Percentiles rank a stretch among this genome's conserved stretches.
Conservation (phyloP, 108 stramenopile genomes). For the Nitzschia sp. region DNA sequence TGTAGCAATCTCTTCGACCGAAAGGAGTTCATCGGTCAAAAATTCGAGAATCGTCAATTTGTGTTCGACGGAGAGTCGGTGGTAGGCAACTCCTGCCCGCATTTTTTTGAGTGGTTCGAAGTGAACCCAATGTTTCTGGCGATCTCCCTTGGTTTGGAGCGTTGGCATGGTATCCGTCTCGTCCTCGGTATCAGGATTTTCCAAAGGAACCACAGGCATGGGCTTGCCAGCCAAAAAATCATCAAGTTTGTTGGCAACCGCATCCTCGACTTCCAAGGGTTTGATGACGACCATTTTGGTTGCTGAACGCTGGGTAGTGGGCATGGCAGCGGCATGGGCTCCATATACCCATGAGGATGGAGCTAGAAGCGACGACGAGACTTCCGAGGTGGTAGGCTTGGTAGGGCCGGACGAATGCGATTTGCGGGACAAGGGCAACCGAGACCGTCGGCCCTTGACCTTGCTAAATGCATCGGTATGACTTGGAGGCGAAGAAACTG, state of each 20-base stretch:
- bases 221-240: slow-evolving; percentile 11
- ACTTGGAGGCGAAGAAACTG: no score
- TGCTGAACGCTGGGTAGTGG: no score
- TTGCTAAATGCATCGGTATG: no score
- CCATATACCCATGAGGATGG: no score
- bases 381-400: no score
- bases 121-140: slow-evolving; percentile 48
- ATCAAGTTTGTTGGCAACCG: slow-evolving; percentile 9
- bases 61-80: slow-evolving; percentile 52
- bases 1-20: slow-evolving; percentile 50
- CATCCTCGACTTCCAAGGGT: slow-evolving; percentile 17
- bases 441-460: no score
- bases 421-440: no score
- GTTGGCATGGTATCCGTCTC: not conserved
- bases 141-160: not conserved
- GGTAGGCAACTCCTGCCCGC: slow-evolving; percentile 65
- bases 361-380: no score
- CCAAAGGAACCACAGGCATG: not conserved
- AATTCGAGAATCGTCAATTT: slow-evolving; percentile 78
- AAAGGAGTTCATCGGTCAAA: slow-evolving; percentile 71
- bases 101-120: slow-evolving; percentile 56
- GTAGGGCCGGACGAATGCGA: no score
- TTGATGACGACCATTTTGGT: not conserved
- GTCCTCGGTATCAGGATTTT: not conserved
- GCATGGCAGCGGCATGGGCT: no score